Evolutionary conservation across 2,329 filamentous ascomycete species (phyloP).

Genomic region (Beauveria brongniartii): DNA sequence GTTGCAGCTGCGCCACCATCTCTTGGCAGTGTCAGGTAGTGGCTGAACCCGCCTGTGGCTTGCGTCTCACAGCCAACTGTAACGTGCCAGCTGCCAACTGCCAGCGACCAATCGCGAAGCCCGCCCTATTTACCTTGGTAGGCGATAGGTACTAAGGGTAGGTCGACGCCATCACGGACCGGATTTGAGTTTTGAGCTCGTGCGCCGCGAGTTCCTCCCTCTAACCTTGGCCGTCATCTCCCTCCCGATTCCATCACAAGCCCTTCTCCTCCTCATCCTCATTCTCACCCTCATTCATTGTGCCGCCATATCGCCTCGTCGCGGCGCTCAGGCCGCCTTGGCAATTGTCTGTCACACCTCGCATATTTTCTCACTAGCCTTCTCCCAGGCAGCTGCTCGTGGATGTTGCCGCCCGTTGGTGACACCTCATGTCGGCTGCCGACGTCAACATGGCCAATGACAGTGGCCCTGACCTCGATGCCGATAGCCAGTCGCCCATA

Average conservation of each 20-base stretch:
- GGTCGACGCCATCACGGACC: not conserved
- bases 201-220: not conserved
- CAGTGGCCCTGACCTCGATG: not conserved
- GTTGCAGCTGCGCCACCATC: too few relatives aligned
- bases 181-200: not conserved
- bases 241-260: not conserved
- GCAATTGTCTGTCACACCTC: not conserved
- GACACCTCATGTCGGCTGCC: not conserved
- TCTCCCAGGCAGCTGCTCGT: not conserved
- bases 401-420: not conserved
- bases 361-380: not conserved
- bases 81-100: not conserved
- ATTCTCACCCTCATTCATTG: too few relatives aligned
- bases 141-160: not conserved
- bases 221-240: not conserved
- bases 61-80: not conserved
- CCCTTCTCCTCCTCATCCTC: not conserved
- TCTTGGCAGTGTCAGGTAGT: too few relatives aligned
- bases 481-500: slow-evolving; percentile 15
- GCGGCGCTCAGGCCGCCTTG: not conserved
- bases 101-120: not conserved
- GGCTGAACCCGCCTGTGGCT: not conserved
- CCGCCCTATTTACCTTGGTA: not conserved
- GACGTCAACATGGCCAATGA: slow-evolving; percentile 1
- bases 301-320: not conserved